These are phyloP conservation scores for Pseudogymnoascus verrucosus DNA, from an alignment of 2,329 filamentous ascomycete species.

Conservation along the genomic window DNA sequence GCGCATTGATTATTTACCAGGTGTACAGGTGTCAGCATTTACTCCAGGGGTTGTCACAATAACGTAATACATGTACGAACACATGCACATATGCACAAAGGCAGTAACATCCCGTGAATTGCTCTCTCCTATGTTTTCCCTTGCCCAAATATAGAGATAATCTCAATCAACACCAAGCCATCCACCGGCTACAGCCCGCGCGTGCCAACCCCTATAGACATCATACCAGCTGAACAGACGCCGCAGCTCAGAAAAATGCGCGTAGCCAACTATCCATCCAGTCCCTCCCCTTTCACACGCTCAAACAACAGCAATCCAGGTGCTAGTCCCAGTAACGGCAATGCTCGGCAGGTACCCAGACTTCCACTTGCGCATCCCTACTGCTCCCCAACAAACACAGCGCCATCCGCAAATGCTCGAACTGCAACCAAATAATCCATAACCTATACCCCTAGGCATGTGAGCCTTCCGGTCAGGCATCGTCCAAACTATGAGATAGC, in stretches of 20 bases:
- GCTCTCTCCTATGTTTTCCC: not conserved
- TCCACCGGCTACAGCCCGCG: not conserved
- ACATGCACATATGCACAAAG: not conserved
- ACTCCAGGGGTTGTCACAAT: not conserved
- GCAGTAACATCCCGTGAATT: not conserved
- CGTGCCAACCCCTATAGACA: not conserved
- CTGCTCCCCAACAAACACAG: not conserved
- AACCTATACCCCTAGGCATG: not conserved
- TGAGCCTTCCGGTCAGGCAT: not conserved
- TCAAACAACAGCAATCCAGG: not conserved
- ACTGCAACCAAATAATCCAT: not conserved
- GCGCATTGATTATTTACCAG: not conserved
- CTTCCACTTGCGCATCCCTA: not conserved
- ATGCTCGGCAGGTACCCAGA: not conserved
- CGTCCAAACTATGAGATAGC: slow-evolving; percentile 24
- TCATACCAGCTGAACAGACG: not conserved
- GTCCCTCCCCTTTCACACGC: not conserved
- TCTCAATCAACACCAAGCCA: not conserved
- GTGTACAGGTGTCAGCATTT: not conserved
- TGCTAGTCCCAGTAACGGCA: not conserved
- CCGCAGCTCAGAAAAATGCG: not conserved
- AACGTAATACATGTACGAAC: not conserved
- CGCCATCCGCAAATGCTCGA: not conserved
- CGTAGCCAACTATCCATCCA: not conserved
- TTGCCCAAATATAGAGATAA: not conserved